Evolutionary conservation across 2,329 filamentous ascomycete genomes (phyloP).

Genomic region (Fusarium redolens): DNA sequence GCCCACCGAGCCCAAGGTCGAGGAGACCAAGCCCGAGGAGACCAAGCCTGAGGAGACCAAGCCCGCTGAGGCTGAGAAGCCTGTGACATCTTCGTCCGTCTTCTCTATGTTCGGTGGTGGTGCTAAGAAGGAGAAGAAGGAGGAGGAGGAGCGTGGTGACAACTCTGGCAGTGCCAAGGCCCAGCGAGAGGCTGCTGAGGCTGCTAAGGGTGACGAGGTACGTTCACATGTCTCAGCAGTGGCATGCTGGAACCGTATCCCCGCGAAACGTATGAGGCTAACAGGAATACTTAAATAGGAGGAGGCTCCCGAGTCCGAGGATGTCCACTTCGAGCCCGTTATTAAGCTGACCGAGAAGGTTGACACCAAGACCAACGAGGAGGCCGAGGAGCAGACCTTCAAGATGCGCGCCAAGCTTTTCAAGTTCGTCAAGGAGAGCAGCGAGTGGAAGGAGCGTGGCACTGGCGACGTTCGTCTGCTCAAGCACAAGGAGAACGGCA

Average conservation of each 20-base stretch:
- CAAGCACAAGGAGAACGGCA: slow-evolving; percentile 99
- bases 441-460: slow-evolving; percentile 99
- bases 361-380: slow-evolving; percentile 97
- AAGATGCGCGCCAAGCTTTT: slow-evolving; percentile 99
- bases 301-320: slow-evolving; percentile 87
- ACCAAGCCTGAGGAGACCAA: slow-evolving; percentile 37
- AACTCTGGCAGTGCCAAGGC: slow-evolving; percentile 90
- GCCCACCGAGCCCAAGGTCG: slow-evolving; percentile 65
- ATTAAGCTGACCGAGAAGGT: slow-evolving; percentile 97
- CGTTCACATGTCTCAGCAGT: slow-evolving; percentile 31
- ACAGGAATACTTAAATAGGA: slow-evolving; percentile 50
- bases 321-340: slow-evolving; percentile 97
- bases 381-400: slow-evolving; percentile 96
- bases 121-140: slow-evolving; percentile 96
- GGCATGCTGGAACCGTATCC: slow-evolving; percentile 13
- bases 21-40: slow-evolving; percentile 47
- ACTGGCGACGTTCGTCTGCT: slow-evolving; percentile 95
- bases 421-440: slow-evolving; percentile 91
- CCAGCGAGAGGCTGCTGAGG: slow-evolving; percentile 71
- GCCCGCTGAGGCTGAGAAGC: slow-evolving; percentile 47
- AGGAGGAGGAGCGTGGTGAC: slow-evolving; percentile 82
- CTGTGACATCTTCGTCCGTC: slow-evolving; percentile 72
- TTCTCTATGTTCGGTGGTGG: slow-evolving; percentile 99
- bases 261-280: slow-evolving; percentile 8
- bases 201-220: slow-evolving; percentile 69